Evolutionary conservation across 2,329 filamentous ascomycete species (phyloP), one percentile per base, ranked within the genome.

Genomic region (Hypoxylon sp.): DNA sequence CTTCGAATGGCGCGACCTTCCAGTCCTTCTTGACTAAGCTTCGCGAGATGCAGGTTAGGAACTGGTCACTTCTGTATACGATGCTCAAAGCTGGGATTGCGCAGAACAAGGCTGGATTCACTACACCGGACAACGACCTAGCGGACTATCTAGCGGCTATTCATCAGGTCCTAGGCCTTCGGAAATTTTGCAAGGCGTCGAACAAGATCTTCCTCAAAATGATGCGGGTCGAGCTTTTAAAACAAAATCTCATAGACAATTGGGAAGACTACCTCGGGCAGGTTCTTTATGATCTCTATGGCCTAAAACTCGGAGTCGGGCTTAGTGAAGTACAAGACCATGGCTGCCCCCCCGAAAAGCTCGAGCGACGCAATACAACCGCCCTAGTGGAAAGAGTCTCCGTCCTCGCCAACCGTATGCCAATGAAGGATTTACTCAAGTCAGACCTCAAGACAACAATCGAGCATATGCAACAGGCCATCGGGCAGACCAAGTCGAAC

Each of bases 191-290:
- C 85, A 95, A 93, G 75, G 86, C 88, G 2, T 93, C 93, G 0
- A 93, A 94, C 77, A 95, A 96, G 76, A 88, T 93, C 17, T 96
- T 99, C 80, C 85, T 98, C 27, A 94, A 94, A 76, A 88, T 98
- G 79, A 91, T 96, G 83, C 95, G 94, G 62, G 87, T 92, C 5
- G 96, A 99, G 76, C 85, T 98, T 50, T 84, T 97, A 27, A 89
- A 89, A 53, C 86, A 95, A 73, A 88, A 90, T 70, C 88, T 92
- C 55, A 87, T 94, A 31, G 90, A 94, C 63, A 93, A 93, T 72
- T 94, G 92, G 84, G 94, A 97, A 74, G 89, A 91, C 71, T 94
- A 98, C 75, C 86, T 98, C 15, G 91, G 92, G 6, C 94, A 97
- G 77, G 90, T 97, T 0, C 84, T 97, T 1, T 94, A 91, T 76